Evolutionary conservation across 108 stramenopile genomes (phyloP).

Genomic region (Cylindrotheca closterium): DNA sequence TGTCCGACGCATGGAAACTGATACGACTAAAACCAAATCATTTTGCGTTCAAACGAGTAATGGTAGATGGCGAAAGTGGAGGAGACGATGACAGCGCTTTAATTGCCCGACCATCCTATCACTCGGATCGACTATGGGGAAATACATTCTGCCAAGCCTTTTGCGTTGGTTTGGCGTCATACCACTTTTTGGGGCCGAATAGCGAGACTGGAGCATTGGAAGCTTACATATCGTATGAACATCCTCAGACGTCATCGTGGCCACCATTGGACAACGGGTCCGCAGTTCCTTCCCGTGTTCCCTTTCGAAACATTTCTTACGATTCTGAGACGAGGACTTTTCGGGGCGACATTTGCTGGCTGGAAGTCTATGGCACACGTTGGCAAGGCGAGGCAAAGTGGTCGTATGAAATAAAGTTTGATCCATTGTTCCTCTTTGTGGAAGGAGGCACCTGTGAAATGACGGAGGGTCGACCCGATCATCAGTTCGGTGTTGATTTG

Average conservation of each 20-base stretch:
- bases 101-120: constrained; percentile 20
- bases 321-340: constrained; percentile 46
- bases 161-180: constrained; percentile 71
- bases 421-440: constrained; percentile 49
- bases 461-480: constrained; percentile 1
- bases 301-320: constrained; percentile 50
- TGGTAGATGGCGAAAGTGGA: not conserved
- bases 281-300: constrained; percentile 50
- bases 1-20: not conserved
- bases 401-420: constrained; percentile 67
- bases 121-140: constrained; percentile 50
- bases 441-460: constrained; percentile 40
- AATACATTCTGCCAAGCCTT: constrained; percentile 71
- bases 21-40: not conserved
- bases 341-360: constrained; percentile 65
- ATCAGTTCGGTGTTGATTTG: constrained; percentile 32
- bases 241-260: constrained; percentile 49
- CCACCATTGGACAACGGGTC: constrained; percentile 67
- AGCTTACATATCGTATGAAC: constrained; percentile 72
- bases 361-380: constrained; percentile 53
- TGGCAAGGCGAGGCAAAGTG: constrained; percentile 44
- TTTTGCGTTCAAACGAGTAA: not conserved
- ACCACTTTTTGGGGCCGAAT: constrained; percentile 47
- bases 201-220: not conserved
- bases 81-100: not conserved